phyloP scores from a whole-genome alignment of 305 asterid species.

The Fraxinus baroniana region DNA sequence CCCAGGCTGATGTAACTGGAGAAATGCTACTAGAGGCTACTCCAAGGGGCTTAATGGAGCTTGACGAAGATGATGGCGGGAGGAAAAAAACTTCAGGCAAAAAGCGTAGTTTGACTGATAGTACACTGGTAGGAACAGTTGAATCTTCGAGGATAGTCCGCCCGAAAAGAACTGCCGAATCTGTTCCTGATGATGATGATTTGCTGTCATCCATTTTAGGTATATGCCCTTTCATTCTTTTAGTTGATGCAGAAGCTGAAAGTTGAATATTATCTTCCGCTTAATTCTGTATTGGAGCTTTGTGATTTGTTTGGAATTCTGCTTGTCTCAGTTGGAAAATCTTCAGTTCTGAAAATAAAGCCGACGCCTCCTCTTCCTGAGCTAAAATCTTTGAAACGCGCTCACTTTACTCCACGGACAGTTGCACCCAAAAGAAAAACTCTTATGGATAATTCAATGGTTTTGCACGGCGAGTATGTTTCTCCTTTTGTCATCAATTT shows the following conservation, averaged over 20 bases:
- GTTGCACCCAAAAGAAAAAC: neutral
- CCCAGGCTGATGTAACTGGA: conserved; percentile 38
- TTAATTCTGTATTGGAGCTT: neutral
- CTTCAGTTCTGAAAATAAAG: neutral
- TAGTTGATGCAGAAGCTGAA: neutral
- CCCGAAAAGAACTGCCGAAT: conserved; percentile 47
- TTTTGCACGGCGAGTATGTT: conserved; percentile 8
- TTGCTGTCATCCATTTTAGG: conserved; percentile 89
- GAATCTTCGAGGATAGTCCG: conserved; percentile 68
- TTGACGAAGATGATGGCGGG: conserved; percentile 58
- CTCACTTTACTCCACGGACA: neutral
- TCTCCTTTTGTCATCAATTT: neutral
- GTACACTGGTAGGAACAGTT: conserved; percentile 76
- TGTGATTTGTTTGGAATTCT: neutral
- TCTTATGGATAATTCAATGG: neutral
- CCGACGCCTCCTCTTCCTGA: neutral
- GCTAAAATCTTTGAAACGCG: neutral
- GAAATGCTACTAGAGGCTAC: conserved; percentile 54
- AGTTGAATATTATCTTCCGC: neutral
- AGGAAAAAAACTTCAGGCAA: conserved; percentile 63
- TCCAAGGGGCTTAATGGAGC: conserved; percentile 44
- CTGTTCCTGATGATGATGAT: conserved; percentile 84
- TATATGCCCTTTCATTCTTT: conserved; percentile 26
- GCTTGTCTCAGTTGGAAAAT: conserved; percentile 3
- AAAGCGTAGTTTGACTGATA: conserved; percentile 80